These are phyloP conservation scores for Colletotrichum agaves DNA, from an alignment of 2,329 filamentous ascomycete genomes.

Conservation along the genomic window DNA sequence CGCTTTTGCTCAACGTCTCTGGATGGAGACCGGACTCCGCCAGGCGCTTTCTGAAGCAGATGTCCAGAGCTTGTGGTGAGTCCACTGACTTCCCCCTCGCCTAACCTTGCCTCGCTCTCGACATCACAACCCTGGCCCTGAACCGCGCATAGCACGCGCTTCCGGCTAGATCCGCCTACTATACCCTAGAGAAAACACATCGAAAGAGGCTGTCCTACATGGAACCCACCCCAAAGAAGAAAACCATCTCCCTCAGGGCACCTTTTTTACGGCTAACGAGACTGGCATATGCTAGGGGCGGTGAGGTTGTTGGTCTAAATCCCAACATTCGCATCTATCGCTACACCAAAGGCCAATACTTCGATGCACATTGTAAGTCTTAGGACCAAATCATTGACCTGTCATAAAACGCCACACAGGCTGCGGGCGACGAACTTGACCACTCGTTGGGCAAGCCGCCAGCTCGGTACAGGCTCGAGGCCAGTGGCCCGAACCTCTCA, in stretches of 20 bases:
- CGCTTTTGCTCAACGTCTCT: conserved; percentile 78
- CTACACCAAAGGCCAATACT: conserved; percentile 88
- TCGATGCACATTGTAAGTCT: conserved; percentile 86
- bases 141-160: conserved; percentile 19
- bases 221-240: conserved; percentile 19
- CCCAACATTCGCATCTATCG: conserved; percentile 91
- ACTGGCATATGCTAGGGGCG: conserved; percentile 70
- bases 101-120: neutral
- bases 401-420: conserved; percentile 29
- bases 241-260: conserved; percentile 2
- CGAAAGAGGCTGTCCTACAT: conserved; percentile 16
- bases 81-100: conserved; percentile 29
- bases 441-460: conserved; percentile 2
- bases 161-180: conserved; percentile 28
- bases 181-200: neutral
- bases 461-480: neutral
- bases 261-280: conserved; percentile 12
- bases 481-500: neutral
- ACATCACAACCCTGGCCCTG: conserved; percentile 11
- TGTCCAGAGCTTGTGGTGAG: conserved; percentile 57
- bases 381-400: conserved; percentile 20
- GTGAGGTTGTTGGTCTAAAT: conserved; percentile 84
- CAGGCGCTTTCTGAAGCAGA: conserved; percentile 62
- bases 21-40: conserved; percentile 80
- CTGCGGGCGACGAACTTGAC: conserved; percentile 7